Percentiles rank a stretch among this genome's conserved stretches.
Evolutionary conservation across 2,329 filamentous ascomycete species (phyloP).

Genomic region (Hypomyces rosellus): DNA sequence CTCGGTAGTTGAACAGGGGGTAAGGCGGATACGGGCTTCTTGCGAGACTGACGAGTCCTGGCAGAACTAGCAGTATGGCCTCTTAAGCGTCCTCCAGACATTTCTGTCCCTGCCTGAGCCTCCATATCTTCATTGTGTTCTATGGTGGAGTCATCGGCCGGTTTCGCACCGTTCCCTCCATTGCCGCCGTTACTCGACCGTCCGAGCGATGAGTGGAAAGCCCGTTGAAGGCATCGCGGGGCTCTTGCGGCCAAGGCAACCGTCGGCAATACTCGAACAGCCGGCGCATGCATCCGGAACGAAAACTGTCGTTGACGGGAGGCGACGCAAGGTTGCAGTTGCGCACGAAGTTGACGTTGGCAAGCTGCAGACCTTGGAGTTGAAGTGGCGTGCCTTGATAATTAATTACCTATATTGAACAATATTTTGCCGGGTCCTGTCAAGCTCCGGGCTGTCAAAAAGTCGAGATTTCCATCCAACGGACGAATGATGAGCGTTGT

Average conservation of each 20-base stretch:
- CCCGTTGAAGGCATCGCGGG: slow-evolving; percentile 14
- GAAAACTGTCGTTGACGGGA: slow-evolving; percentile 16
- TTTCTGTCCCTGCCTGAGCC: slow-evolving; percentile 22
- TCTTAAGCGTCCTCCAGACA: slow-evolving; percentile 21
- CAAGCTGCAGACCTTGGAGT: background rate
- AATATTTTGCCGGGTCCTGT: background rate
- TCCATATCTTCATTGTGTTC: slow-evolving; percentile 24
- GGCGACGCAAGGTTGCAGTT: slow-evolving; percentile 10
- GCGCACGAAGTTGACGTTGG: background rate
- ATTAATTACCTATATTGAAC: background rate
- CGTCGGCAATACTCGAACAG: slow-evolving; percentile 23
- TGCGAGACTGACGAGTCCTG: slow-evolving; percentile 28
- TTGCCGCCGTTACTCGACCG: slow-evolving; percentile 10
- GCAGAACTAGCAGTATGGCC: slow-evolving; percentile 18
- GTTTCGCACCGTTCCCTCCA: slow-evolving; percentile 20
- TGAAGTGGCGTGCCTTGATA: background rate
- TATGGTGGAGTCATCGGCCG: slow-evolving; percentile 20
- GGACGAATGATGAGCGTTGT: background rate
- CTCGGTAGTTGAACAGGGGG: slow-evolving; percentile 50
- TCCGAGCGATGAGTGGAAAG: slow-evolving; percentile 19
- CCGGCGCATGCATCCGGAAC: slow-evolving; percentile 25
- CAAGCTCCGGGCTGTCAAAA: too few relatives aligned
- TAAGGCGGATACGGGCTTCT: slow-evolving; percentile 32
- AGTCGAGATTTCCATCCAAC: too few relatives aligned
- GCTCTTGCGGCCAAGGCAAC: slow-evolving; percentile 19